phyloP scores from a whole-genome alignment of 1,284 basidiomycete genomes.

The Malassezia arunalokei region DNA sequence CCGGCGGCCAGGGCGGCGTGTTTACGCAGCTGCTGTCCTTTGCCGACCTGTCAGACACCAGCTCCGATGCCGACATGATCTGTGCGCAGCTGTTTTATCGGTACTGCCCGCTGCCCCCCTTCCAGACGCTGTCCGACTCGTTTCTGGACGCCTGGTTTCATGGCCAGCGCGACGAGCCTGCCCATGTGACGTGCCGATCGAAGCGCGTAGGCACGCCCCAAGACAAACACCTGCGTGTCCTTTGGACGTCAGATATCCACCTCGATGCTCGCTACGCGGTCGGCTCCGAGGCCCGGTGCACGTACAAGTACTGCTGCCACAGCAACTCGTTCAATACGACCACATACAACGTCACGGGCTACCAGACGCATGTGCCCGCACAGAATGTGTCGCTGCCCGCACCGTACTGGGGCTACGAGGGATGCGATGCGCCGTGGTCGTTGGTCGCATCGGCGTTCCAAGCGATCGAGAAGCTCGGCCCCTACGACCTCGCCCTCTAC shows the following conservation, averaged over 20 bases:
- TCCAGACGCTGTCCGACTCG: conserved; percentile 18
- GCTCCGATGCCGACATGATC: conserved; percentile 34
- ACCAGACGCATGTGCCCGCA: conserved; percentile 13
- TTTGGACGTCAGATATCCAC: conserved; percentile 67
- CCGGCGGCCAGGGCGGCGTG: conserved; percentile 21
- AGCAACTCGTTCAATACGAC: conserved; percentile 42
- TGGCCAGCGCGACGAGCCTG: conserved; percentile 11
- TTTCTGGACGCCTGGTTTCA: conserved; percentile 36
- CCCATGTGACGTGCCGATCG: neutral
- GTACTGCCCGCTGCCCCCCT: conserved; percentile 19
- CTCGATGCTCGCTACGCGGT: conserved; percentile 66
- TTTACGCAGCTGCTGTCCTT: conserved; percentile 36
- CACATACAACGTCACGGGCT: conserved; percentile 49
- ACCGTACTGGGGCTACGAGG: conserved; percentile 39
- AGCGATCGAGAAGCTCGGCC: conserved; percentile 56
- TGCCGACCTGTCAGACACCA: conserved; percentile 25
- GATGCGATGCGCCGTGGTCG: conserved; percentile 61
- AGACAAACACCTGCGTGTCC: conserved; percentile 54
- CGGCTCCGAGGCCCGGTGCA: conserved; percentile 63
- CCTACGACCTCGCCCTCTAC: conserved; percentile 59
- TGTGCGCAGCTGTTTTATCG: conserved; percentile 29
- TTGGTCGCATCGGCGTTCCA: conserved; percentile 57
- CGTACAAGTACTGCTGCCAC: conserved; percentile 60
- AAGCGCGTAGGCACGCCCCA: neutral
- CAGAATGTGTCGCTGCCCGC: conserved; percentile 26